Evolutionary conservation across 2,329 filamentous ascomycete species (phyloP), one percentile per base, ranked within the genome.

Genomic region (Ceratocystis harringtonii): DNA sequence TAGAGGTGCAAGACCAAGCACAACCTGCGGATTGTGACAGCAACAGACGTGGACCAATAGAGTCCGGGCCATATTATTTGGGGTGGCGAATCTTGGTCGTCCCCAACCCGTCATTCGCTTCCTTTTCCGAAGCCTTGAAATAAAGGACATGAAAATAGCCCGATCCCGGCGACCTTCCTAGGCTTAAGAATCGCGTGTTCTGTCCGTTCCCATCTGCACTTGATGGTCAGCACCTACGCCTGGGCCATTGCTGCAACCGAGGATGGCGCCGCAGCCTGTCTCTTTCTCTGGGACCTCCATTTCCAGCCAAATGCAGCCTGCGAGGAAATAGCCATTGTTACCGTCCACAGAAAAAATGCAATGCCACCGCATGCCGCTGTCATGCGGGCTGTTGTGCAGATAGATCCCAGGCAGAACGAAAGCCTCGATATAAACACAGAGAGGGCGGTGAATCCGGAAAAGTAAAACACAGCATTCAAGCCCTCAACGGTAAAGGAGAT

Each of bases 391-490:
- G 80, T 77, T 28, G 75, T 75, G 74, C 84, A 86, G 30, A 84
- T 80, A 45, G 75, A 75, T 52, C 83, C 83, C 32, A 77, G 75
- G 74, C 83, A 86, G 74, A 83, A 82, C 65, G 79, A 73, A 62
- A 85, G 75, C 63, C 75, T 75, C 71, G 77, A 75, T 69, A 86
- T 78, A 74, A 84, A 85, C 68, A 81, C 77, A 55, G 80, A 76
- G 22, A 85, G 77, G 8, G 81, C 81, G 69, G 84, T 77, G 74
- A 85, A 85, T 65, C 82, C 82, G 22, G 78, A 75, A 72, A 85
- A 81, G 74, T 83, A 84, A 71, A 85, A 80, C 65, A 84, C 68
- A 3, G 78, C 74, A 71, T 84, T 85, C 69, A 76, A 65, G 43
- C 75, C 70, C 69, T 85, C 82, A 67, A 84, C 68, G 30, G 73